Percentiles rank a stretch among this genome's conserved stretches.
Conservation (phyloP, 345 rosid genomes). For the Erysimum cheiranthoides region DNA sequence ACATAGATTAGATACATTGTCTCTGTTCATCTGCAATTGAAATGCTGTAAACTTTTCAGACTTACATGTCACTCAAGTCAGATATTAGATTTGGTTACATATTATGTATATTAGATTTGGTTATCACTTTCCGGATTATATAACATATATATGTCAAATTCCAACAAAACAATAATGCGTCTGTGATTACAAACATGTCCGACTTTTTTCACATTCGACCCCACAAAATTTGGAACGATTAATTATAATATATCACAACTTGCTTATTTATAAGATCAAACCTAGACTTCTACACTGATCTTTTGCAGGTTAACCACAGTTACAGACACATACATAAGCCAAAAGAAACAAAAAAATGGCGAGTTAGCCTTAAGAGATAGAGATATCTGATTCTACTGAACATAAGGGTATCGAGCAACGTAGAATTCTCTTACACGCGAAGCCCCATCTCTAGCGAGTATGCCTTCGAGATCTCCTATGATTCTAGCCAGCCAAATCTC, state of each 20-base stretch:
- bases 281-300: constrained; percentile 25
- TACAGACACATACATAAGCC: constrained; percentile 4
- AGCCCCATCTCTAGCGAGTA: constrained; percentile 75
- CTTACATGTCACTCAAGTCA: constrained; percentile 11
- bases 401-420: constrained; percentile 73
- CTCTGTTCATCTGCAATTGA: constrained; percentile 16
- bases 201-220: background rate
- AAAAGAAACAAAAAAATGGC: constrained; percentile 14
- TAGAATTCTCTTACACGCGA: constrained; percentile 71
- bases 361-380: constrained; percentile 19
- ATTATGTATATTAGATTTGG: too few species aligned
- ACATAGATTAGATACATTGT: constrained; percentile 23
- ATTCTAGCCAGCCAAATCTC: constrained; percentile 96
- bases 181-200: constrained; percentile 2
- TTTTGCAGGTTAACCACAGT: constrained; percentile 30
- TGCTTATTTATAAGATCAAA: constrained; percentile 18
- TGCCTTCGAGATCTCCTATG: constrained; percentile 90
- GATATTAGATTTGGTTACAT: too few species aligned
- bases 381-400: constrained; percentile 54
- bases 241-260: background rate
- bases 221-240: constrained; percentile 6
- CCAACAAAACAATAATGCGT: constrained; percentile 2
- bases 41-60: background rate
- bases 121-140: too few species aligned
- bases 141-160: background rate